These are phyloP conservation scores for Dipteronia sinensis DNA, from an alignment of 345 rosid species.

Conservation along the genomic window DNA sequence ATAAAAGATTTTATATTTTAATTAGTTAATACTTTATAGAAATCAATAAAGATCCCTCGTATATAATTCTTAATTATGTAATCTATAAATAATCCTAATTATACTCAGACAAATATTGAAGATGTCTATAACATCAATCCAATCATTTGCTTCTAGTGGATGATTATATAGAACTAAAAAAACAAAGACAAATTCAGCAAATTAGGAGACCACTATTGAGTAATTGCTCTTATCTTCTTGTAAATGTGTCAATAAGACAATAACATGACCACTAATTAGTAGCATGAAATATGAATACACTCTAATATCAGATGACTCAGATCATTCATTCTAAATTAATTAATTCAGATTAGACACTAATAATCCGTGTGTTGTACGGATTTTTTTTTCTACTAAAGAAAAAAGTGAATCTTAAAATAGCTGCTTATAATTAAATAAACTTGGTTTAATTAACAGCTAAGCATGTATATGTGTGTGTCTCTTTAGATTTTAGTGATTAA, in stretches of 20 bases:
- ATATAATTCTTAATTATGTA: too few relatives aligned
- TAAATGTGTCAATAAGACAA: not conserved
- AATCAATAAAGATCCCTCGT: too few relatives aligned
- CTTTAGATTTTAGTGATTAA: not conserved
- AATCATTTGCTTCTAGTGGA: constrained; percentile 2
- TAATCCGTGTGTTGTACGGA: constrained; percentile 47
- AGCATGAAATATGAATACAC: not conserved
- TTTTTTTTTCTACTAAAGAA: not conserved
- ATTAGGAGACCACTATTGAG: constrained; percentile 12
- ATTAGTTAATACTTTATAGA: too few relatives aligned
- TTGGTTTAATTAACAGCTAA: constrained; percentile 38
- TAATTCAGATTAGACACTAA: constrained; percentile 23
- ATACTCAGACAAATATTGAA: not conserved
- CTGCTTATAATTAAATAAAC: not conserved
- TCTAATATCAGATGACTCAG: not conserved
- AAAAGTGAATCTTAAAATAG: constrained; percentile 7
- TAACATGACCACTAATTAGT: not conserved
- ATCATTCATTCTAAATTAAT: constrained; percentile 13
- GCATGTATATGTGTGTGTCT: constrained; percentile 24
- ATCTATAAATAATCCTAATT: not conserved
- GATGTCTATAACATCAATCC: not conserved
- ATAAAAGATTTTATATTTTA: too few relatives aligned
- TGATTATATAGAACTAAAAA: not conserved
- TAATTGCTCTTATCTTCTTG: constrained; percentile 7
- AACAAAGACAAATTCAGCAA: too few relatives aligned